These are phyloP conservation scores for Colletotrichum tropicicola DNA, from an alignment of 2,329 filamentous ascomycete genomes.

Conservation along the genomic window DNA sequence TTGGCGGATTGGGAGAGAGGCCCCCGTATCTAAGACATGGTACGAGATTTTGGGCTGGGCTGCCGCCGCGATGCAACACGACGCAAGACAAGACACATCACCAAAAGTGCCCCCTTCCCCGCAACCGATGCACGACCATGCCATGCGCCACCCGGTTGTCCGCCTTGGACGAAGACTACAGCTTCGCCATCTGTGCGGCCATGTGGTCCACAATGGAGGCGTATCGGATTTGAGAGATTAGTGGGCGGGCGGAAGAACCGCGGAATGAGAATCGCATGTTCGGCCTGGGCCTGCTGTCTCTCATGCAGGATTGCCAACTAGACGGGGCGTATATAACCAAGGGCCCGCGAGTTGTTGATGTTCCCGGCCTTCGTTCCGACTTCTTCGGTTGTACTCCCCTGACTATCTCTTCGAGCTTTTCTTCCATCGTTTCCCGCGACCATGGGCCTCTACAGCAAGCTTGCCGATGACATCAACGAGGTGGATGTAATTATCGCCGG, in stretches of 20 bases:
- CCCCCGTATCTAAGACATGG: background rate
- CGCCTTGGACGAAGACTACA: background rate
- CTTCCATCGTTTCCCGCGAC: background rate
- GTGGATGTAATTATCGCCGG: constrained; percentile 62
- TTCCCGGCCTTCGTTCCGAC: background rate
- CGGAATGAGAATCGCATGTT: background rate
- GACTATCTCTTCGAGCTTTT: background rate
- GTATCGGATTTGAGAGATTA: background rate
- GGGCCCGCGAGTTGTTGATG: background rate
- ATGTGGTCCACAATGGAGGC: background rate
- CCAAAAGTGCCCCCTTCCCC: background rate
- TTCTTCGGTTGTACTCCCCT: background rate
- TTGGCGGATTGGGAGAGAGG: background rate
- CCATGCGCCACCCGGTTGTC: background rate
- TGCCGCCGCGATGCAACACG: background rate
- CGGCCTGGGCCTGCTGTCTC: background rate
- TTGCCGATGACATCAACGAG: constrained; percentile 46
- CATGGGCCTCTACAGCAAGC: constrained; percentile 36
- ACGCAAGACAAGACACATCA: background rate
- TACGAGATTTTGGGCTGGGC: background rate
- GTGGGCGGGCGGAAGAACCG: background rate
- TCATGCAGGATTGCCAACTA: background rate
- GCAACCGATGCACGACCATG: constrained; percentile 1
- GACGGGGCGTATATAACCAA: background rate
- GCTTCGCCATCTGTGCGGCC: background rate